These are phyloP conservation scores for Citrus australasica DNA, from an alignment of 345 rosid genomes.

Conservation along the genomic window DNA sequence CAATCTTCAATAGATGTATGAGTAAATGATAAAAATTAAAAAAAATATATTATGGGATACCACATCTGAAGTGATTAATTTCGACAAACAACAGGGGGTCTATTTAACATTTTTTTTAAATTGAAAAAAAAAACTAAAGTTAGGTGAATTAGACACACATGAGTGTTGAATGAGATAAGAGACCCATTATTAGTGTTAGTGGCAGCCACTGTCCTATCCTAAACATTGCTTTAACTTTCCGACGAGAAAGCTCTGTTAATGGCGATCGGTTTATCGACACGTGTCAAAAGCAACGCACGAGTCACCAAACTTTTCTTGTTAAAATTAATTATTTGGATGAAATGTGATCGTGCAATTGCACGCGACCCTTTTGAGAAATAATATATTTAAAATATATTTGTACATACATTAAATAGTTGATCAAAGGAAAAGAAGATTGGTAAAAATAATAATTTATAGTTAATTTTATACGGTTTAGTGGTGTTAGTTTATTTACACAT, in stretches of 20 bases:
- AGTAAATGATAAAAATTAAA: no score
- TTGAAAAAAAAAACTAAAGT: neutral
- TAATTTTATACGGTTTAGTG: neutral
- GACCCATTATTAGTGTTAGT: slow-evolving; percentile 11
- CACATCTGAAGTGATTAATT: no score
- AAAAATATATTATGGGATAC: no score
- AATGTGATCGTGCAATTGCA: slow-evolving; percentile 18
- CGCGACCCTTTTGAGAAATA: slow-evolving; percentile 8
- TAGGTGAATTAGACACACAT: slow-evolving; percentile 12
- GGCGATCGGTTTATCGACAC: slow-evolving; percentile 6
- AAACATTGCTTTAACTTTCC: slow-evolving; percentile 6
- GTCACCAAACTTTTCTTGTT: neutral
- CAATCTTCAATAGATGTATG: no score
- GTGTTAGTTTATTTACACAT: slow-evolving; percentile 10
- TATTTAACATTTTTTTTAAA: neutral
- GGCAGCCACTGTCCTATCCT: slow-evolving; percentile 9
- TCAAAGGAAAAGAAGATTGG: neutral
- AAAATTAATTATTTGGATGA: neutral
- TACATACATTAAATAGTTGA: no score
- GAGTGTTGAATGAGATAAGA: neutral
- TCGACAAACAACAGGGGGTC: no score
- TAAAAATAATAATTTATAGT: neutral
- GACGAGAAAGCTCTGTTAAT: slow-evolving; percentile 6
- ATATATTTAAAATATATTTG: slow-evolving; percentile 5
- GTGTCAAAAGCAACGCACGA: slow-evolving; percentile 2